Evolutionary conservation across 345 rosid genomes (phyloP), one percentile per base, ranked within the genome.

Genomic region (Bruguiera parviflora): DNA sequence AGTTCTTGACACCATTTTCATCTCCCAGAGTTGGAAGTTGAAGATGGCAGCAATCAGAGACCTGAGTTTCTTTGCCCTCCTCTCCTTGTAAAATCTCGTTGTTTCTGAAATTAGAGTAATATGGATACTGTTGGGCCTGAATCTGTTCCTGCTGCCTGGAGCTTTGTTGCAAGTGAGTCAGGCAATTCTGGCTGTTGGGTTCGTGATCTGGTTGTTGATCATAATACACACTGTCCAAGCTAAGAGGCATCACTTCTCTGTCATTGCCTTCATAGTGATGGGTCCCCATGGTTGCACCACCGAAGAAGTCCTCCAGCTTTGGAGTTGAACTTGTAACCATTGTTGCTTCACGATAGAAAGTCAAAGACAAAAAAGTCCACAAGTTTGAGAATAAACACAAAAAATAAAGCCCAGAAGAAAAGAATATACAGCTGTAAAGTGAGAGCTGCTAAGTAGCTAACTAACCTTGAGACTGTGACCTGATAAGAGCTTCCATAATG

Each of bases 271-370:
- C 84, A 73, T 78, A 87, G 53, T 89, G 89, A 81, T 89, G 95
- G 85, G 86, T 76, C 86, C 89, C 88, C 82, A 86, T 82, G 15
- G 82, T 61, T 78, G 87, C 78, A 71, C 82, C 82, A 20, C 87
- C 92, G 79, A 92, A 90, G 83, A 92, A 90, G 80, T 92, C 93
- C 75, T 92, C 98, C 77, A 87, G 86, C 72, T 88, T 90, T 67
- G 96, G 95, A 47, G 92, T 79, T 81, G 90, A 71, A 71, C 72
- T 77, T 75, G 82, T 76, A 33, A 55, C 84, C 82, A 81, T 77
- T 65, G 79, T 46, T 61, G 82, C 85, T 87, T 71, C 84, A 74
- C 73, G 58, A 8, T 56, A 63, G 49, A 57, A 75, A 77, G 72
- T 78, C 63, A 76, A 79, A 75, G 39, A 65, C 72, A 78, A 59